These are phyloP conservation scores for Lenwebbia sp. DNA, from an alignment of 345 rosid species.

Conservation along the genomic window DNA sequence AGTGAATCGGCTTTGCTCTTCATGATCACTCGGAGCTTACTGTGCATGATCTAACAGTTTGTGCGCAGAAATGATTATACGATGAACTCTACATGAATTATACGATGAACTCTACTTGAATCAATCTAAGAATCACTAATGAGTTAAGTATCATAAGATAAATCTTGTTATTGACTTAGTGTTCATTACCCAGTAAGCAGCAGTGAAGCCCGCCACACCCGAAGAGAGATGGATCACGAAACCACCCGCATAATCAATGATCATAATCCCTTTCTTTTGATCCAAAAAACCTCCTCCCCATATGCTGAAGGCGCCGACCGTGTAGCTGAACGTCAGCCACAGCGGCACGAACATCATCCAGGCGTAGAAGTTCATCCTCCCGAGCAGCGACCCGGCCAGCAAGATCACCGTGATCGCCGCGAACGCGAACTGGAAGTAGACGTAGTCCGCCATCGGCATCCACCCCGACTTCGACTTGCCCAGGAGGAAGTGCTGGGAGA, in stretches of 20 bases:
- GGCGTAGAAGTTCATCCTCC: slow-evolving; percentile 58
- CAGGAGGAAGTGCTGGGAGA: slow-evolving; percentile 6
- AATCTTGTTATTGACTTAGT: background rate
- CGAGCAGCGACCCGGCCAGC: slow-evolving; percentile 47
- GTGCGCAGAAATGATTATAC: background rate
- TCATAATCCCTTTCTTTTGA: background rate
- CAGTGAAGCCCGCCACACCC: slow-evolving; percentile 62
- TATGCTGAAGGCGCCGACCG: slow-evolving; percentile 39
- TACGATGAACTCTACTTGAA: background rate
- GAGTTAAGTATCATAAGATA: background rate
- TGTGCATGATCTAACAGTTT: background rate
- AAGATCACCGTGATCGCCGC: slow-evolving; percentile 54
- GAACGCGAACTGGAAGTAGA: slow-evolving; percentile 45
- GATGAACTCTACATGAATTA: background rate
- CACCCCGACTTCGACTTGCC: rapidly evolving
- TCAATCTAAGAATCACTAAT: background rate
- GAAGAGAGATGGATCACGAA: slow-evolving; percentile 65
- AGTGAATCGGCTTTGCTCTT: background rate
- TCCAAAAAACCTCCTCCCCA: slow-evolving; percentile 42
- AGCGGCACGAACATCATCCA: slow-evolving; percentile 60
- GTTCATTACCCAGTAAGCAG: slow-evolving; percentile 46
- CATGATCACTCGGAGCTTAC: background rate
- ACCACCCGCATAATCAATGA: slow-evolving; percentile 56
- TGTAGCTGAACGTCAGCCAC: slow-evolving; percentile 39
- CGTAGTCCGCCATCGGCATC: slow-evolving; percentile 28